A percentile compares a stretch with the other conserved stretches of the same genome.
Evolutionary conservation across 768 basidiomycete genomes (phyloP).

Genomic region (Leucocoprinus sp.): DNA sequence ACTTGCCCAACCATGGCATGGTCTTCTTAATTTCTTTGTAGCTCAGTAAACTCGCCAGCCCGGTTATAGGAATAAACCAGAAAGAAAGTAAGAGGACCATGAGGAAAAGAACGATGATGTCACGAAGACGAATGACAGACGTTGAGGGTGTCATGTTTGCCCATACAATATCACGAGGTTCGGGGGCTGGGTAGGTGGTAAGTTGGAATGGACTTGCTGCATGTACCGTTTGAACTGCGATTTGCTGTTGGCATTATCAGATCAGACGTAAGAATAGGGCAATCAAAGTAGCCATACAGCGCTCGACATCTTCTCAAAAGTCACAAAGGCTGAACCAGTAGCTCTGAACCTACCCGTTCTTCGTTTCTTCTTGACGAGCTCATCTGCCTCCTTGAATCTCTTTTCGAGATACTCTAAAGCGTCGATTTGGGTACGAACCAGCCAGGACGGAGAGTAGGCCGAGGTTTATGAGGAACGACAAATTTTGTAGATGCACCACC

Average conservation of each 20-base stretch:
- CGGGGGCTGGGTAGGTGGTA: slow-evolving; percentile 74
- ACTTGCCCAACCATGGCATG: slow-evolving; percentile 77
- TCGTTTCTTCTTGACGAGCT: slow-evolving; percentile 69
- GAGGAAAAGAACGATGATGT: slow-evolving; percentile 58
- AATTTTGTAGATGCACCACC: slow-evolving; percentile 46
- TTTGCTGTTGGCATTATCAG: slow-evolving; percentile 59
- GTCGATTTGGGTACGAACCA: slow-evolving; percentile 76
- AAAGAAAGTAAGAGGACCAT: slow-evolving; percentile 76
- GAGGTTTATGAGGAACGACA: slow-evolving; percentile 64
- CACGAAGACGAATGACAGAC: slow-evolving; percentile 51
- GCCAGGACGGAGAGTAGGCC: slow-evolving; percentile 68
- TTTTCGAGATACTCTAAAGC: slow-evolving; percentile 83
- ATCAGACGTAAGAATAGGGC: background rate
- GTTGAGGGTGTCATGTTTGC: slow-evolving; percentile 70
- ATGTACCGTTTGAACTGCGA: slow-evolving; percentile 79
- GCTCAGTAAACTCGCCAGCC: slow-evolving; percentile 79
- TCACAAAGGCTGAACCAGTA: slow-evolving; percentile 86
- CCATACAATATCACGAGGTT: slow-evolving; percentile 96
- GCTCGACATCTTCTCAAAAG: slow-evolving; percentile 92
- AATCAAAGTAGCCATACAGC: slow-evolving; percentile 50
- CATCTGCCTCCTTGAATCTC: slow-evolving; percentile 75
- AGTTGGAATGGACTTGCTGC: slow-evolving; percentile 58
- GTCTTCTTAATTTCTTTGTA: slow-evolving; percentile 90
- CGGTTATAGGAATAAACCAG: slow-evolving; percentile 89
- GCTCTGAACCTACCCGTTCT: slow-evolving; percentile 68